phyloP scores from a whole-genome alignment of 2,329 filamentous ascomycete species.

The Stagonosporopsis rhizophila region DNA sequence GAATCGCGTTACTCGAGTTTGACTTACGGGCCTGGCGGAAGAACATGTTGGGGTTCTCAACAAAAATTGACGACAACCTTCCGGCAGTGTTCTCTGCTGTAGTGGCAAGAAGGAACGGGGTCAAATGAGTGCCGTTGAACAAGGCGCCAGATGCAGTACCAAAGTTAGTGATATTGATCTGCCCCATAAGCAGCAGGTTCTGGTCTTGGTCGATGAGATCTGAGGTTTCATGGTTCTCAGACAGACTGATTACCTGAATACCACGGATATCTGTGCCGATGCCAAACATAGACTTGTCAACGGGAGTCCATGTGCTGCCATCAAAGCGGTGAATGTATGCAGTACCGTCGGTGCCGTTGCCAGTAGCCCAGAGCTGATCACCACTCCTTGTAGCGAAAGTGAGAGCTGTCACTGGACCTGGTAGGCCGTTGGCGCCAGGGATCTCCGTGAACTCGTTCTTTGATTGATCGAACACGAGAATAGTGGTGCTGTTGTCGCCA shows the following conservation, averaged over 20 bases:
- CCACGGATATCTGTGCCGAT: conserved; percentile 74
- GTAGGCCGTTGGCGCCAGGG: conserved; percentile 68
- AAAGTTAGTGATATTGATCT: conserved; percentile 75
- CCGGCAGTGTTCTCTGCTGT: conserved; percentile 68
- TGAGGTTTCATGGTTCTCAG: conserved; percentile 69
- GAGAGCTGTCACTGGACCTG: conserved; percentile 80
- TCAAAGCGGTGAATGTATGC: conserved; percentile 85
- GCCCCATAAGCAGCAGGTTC: conserved; percentile 83
- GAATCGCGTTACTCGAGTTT: neutral
- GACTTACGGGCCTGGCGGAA: conserved; percentile 70
- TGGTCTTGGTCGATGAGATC: conserved; percentile 71
- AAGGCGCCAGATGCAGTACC: conserved; percentile 85
- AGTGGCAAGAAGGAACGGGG: conserved; percentile 81
- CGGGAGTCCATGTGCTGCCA: conserved; percentile 71
- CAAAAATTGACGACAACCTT: conserved; percentile 82
- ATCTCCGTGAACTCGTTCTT: conserved; percentile 71
- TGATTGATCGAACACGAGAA: conserved; percentile 77
- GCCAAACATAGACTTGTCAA: conserved; percentile 64
- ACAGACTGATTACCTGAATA: conserved; percentile 80
- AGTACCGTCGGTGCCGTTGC: conserved; percentile 71
- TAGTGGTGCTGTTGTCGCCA: conserved; percentile 68
- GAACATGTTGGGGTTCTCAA: conserved; percentile 75
- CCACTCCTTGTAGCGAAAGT: conserved; percentile 68
- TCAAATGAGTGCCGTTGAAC: conserved; percentile 81
- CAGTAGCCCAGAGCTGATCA: conserved; percentile 78